phyloP scores from a whole-genome alignment of 176 grass and related monocot genomes.

The Avena sativa region DNA sequence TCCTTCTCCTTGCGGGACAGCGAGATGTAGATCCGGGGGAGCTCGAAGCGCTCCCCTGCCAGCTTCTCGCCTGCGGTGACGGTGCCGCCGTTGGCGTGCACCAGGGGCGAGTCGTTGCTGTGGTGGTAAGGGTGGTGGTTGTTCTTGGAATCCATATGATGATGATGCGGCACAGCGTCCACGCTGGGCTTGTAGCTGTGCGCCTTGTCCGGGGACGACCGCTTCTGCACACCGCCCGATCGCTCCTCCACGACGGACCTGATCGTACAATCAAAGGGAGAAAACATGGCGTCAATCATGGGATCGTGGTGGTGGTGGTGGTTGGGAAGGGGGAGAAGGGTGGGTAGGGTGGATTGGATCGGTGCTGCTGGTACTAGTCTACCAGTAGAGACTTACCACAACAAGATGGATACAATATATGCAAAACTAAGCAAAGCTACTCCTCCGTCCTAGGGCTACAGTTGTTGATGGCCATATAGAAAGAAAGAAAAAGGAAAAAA shows the following conservation, averaged over 20 bases:
- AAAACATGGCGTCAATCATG: slow-evolving; percentile 29
- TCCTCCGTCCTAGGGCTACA: not conserved
- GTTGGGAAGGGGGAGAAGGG: slow-evolving; percentile 40
- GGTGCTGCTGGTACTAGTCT: not conserved
- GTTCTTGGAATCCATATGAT: slow-evolving; percentile 48
- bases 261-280: slow-evolving; percentile 12
- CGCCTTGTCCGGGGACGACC: slow-evolving; percentile 53
- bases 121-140: slow-evolving; percentile 31
- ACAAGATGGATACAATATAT: slow-evolving; percentile 30
- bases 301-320: slow-evolving; percentile 33
- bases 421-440: slow-evolving; percentile 30
- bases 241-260: slow-evolving; percentile 52
- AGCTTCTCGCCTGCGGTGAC: slow-evolving; percentile 36
- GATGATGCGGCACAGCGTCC: slow-evolving; percentile 17
- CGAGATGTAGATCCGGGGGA: slow-evolving; percentile 89
- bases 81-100: not conserved
- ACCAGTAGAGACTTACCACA: not conserved
- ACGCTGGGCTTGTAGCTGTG: slow-evolving; percentile 33
- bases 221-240: slow-evolving; percentile 46
- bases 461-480: not conserved
- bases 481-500: slow-evolving; percentile 12
- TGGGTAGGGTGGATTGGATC: slow-evolving; percentile 33
- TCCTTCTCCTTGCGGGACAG: slow-evolving; percentile 94
- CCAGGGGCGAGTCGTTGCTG: slow-evolving; percentile 40
- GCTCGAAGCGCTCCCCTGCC: slow-evolving; percentile 64